phyloP scores from a whole-genome alignment of 2,329 filamentous ascomycete species.

The Ascosphaera aggregata region DNA sequence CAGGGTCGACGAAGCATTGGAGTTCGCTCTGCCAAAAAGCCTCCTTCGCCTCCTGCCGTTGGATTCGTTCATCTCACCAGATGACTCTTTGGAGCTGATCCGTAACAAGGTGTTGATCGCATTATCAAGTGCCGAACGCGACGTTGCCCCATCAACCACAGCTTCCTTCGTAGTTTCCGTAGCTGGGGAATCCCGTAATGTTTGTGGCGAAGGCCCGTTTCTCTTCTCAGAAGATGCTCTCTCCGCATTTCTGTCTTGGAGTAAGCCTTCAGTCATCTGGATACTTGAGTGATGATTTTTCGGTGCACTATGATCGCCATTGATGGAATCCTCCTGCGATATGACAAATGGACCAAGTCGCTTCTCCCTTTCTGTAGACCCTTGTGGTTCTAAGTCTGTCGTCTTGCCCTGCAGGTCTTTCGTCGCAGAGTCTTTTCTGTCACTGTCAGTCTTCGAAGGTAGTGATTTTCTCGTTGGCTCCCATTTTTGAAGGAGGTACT shows the following conservation, averaged over 20 bases:
- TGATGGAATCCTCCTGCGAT: background rate
- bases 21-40: slow-evolving; percentile 20
- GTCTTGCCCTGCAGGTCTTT: background rate
- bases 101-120: slow-evolving; percentile 20
- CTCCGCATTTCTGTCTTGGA: background rate
- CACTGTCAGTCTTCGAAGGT: slow-evolving; percentile 5
- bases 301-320: no score
- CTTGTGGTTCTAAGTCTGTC: background rate
- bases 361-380: background rate
- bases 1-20: slow-evolving; percentile 13
- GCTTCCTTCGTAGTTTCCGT: no score
- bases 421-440: slow-evolving; percentile 2
- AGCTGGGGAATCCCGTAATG: no score
- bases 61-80: slow-evolving; percentile 7
- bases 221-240: no score
- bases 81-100: slow-evolving; percentile 11
- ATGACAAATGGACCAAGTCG: background rate
- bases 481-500: slow-evolving; percentile 17
- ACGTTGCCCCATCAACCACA: background rate
- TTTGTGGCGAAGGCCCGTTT: no score
- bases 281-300: no score
- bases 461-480: slow-evolving; percentile 2
- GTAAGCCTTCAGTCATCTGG: no score
- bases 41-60: slow-evolving; percentile 12
- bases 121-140: background rate